phyloP scores from a whole-genome alignment of 495 filamentous ascomycete species.

The Sphaerosporella brunnea region DNA sequence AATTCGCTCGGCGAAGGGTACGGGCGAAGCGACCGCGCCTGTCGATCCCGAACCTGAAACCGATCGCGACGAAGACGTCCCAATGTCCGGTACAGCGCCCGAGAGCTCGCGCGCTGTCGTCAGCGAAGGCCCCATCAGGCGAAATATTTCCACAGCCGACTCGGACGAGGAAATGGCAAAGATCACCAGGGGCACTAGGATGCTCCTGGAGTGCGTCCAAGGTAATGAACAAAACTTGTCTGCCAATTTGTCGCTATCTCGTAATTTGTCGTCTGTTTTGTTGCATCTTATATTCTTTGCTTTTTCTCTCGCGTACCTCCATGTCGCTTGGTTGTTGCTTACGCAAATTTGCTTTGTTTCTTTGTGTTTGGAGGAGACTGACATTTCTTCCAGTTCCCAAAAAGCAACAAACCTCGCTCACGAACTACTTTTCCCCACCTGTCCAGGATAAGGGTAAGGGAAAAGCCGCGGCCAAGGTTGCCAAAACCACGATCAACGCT shows the following conservation, averaged over 20 bases:
- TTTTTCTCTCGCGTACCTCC: neutral
- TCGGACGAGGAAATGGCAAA: conserved; percentile 12
- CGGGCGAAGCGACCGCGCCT: no score
- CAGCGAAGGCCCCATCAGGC: no score
- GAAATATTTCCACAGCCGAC: no score
- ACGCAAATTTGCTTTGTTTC: neutral
- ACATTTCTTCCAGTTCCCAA: neutral
- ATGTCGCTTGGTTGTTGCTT: neutral
- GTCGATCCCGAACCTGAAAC: no score
- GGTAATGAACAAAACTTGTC: conserved; percentile 5
- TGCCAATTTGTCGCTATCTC: no score
- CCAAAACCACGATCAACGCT: neutral
- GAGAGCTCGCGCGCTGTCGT: no score
- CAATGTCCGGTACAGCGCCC: no score
- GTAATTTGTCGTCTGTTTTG: neutral
- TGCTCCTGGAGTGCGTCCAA: conserved; percentile 23
- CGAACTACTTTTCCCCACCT: neutral
- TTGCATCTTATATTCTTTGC: neutral
- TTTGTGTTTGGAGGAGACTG: neutral
- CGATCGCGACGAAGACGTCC: conserved; percentile 8
- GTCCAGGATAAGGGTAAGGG: neutral
- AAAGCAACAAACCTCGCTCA: neutral
- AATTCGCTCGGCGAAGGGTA: no score
- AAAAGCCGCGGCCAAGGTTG: neutral
- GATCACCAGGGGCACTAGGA: conserved; percentile 1